Percentiles rank a stretch among this genome's conserved stretches.
These are phyloP conservation scores for Diplodia corticola DNA, from an alignment of 2,329 filamentous ascomycete species.

Conservation along the genomic window DNA sequence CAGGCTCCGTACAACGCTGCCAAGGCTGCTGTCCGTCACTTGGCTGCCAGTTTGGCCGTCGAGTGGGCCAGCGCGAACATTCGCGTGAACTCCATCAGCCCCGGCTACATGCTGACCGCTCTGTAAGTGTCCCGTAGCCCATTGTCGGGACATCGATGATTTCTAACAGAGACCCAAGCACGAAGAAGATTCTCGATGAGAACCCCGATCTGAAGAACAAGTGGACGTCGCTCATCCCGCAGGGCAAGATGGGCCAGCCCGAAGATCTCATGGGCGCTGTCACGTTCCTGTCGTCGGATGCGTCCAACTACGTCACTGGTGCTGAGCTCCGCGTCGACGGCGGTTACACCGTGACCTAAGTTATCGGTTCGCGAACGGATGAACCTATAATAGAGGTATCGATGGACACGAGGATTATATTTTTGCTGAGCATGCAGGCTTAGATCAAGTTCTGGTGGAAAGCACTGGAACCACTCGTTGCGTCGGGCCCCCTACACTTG, in stretches of 20 bases:
- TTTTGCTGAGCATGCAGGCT: background rate
- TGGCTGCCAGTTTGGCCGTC: slow-evolving; percentile 83
- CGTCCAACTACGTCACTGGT: slow-evolving; percentile 54
- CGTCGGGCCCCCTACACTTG: background rate
- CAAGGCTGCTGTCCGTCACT: slow-evolving; percentile 87
- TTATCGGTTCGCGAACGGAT: background rate
- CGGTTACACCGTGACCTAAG: slow-evolving; percentile 78
- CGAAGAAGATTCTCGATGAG: slow-evolving; percentile 89
- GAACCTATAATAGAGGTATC: background rate
- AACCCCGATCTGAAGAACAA: slow-evolving; percentile 86
- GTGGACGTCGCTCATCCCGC: slow-evolving; percentile 90
- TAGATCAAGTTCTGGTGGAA: background rate
- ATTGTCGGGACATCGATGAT: background rate
- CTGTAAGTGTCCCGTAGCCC: slow-evolving; percentile 59
- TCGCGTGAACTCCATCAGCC: slow-evolving; percentile 91
- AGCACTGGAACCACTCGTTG: background rate
- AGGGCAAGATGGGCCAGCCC: slow-evolving; percentile 89
- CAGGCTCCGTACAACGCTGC: slow-evolving; percentile 91
- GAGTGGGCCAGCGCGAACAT: slow-evolving; percentile 91
- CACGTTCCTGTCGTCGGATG: slow-evolving; percentile 80
- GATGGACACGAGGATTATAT: background rate
- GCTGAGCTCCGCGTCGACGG: slow-evolving; percentile 82
- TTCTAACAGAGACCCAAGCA: slow-evolving; percentile 53
- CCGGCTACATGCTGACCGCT: slow-evolving; percentile 94
- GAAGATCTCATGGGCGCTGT: slow-evolving; percentile 93